phyloP scores from a whole-genome alignment of 495 filamentous ascomycete species.

The Neurospora sp. region DNA sequence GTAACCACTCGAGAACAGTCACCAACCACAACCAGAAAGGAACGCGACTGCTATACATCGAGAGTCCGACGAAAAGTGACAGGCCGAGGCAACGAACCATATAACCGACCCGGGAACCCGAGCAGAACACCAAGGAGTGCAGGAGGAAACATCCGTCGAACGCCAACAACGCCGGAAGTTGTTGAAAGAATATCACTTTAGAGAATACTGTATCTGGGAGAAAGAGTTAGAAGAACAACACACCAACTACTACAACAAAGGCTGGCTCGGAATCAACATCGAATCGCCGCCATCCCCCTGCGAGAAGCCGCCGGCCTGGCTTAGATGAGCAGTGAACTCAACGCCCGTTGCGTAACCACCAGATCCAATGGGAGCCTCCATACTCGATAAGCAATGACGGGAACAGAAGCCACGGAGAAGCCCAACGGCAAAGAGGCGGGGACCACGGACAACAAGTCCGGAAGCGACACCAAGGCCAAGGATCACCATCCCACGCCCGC shows the following conservation, averaged over 20 bases:
- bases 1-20: not conserved
- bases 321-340: constrained; percentile 38
- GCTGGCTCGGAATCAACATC: constrained; percentile 20
- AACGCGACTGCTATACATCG: not conserved
- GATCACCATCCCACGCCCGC: constrained; percentile 32
- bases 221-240: not conserved
- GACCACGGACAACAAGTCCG: constrained; percentile 36
- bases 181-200: no score
- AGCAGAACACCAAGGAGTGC: constrained; percentile 2
- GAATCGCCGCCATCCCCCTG: constrained; percentile 26
- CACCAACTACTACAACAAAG: not conserved
- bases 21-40: not conserved
- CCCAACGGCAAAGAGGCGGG: constrained; percentile 34
- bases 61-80: not conserved
- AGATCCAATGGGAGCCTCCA: constrained; percentile 36
- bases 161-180: not conserved
- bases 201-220: not conserved
- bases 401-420: constrained; percentile 36
- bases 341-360: constrained; percentile 40
- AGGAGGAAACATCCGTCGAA: not conserved
- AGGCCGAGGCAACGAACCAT: not conserved
- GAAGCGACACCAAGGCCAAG: constrained; percentile 33
- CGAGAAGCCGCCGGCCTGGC: constrained; percentile 38
- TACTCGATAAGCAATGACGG: constrained; percentile 27
- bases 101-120: not conserved